These are phyloP conservation scores for Neurospora pannonica DNA, from an alignment of 495 filamentous ascomycete genomes.

Conservation along the genomic window DNA sequence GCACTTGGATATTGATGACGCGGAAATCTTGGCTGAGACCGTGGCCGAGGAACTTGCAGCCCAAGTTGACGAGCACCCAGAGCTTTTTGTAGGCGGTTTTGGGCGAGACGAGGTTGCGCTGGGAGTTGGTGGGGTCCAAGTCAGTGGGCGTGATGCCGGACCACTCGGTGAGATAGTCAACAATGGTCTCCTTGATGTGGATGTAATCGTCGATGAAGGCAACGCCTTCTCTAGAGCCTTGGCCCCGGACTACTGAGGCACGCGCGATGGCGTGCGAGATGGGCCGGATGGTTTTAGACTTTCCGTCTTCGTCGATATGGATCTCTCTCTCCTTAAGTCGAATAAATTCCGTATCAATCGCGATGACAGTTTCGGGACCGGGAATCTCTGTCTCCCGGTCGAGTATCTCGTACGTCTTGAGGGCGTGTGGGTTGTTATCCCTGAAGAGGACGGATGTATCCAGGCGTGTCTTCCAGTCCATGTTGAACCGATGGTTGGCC, in stretches of 20 bases:
- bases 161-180: slow-evolving; percentile 89
- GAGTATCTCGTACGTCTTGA: slow-evolving; percentile 49
- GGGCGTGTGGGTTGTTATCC: slow-evolving; percentile 27
- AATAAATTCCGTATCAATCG: slow-evolving; percentile 94
- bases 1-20: slow-evolving; percentile 94
- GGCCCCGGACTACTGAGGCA: slow-evolving; percentile 76
- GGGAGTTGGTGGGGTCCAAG: slow-evolving; percentile 61
- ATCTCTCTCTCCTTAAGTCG: slow-evolving; percentile 83
- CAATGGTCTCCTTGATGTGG: slow-evolving; percentile 76
- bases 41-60: slow-evolving; percentile 89
- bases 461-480: slow-evolving; percentile 73
- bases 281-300: slow-evolving; percentile 75
- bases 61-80: slow-evolving; percentile 91
- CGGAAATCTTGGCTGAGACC: slow-evolving; percentile 90
- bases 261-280: slow-evolving; percentile 76
- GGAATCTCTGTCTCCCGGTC: slow-evolving; percentile 54
- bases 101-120: slow-evolving; percentile 71
- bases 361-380: slow-evolving; percentile 60
- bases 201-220: slow-evolving; percentile 99
- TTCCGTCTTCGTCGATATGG: slow-evolving; percentile 84
- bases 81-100: slow-evolving; percentile 96
- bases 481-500: slow-evolving; percentile 65
- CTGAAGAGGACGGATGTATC: slow-evolving; percentile 77
- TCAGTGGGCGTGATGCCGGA: slow-evolving; percentile 84
- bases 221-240: slow-evolving; percentile 61